phyloP scores from a whole-genome alignment of 768 basidiomycete genomes.

The Boletus bicolor region DNA sequence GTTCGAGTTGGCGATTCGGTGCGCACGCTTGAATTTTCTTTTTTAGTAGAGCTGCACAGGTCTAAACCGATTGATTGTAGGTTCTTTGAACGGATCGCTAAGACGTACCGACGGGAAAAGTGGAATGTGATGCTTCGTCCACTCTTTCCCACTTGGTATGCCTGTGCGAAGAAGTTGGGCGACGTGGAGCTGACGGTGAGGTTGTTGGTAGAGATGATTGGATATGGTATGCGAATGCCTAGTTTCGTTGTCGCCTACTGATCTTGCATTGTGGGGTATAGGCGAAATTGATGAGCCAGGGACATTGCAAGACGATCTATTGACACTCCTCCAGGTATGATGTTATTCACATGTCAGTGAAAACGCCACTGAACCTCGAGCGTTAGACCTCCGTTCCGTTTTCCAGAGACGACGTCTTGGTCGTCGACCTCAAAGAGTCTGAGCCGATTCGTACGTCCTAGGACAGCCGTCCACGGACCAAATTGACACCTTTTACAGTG shows the following conservation, averaged over 20 bases:
- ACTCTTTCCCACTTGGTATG: slow-evolving; percentile 76
- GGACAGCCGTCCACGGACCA: neutral
- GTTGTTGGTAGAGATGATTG: slow-evolving; percentile 81
- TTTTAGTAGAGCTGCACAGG: neutral
- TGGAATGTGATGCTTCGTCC: slow-evolving; percentile 76
- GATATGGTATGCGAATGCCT: slow-evolving; percentile 51
- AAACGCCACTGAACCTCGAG: neutral
- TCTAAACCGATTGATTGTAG: slow-evolving; percentile 34
- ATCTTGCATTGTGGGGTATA: slow-evolving; percentile 26
- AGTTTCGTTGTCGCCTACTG: neutral
- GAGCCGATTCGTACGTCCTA: slow-evolving; percentile 56
- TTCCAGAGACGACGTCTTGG: slow-evolving; percentile 51
- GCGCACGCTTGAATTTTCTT: neutral
- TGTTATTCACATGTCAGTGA: neutral
- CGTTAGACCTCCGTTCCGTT: slow-evolving; percentile 69
- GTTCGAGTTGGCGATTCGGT: slow-evolving; percentile 87
- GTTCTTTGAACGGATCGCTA: slow-evolving; percentile 91
- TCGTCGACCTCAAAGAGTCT: slow-evolving; percentile 62
- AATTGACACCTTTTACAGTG: slow-evolving; percentile 42
- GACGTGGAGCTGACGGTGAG: slow-evolving; percentile 74
- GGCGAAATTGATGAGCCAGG: slow-evolving; percentile 45
- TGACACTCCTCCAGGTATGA: slow-evolving; percentile 68
- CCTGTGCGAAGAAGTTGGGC: slow-evolving; percentile 74
- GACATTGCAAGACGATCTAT: slow-evolving; percentile 63
- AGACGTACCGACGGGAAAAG: slow-evolving; percentile 79